Conservation (phyloP, 2,329 filamentous ascomycete genomes). For the Ophiostoma perfectum region DNA sequence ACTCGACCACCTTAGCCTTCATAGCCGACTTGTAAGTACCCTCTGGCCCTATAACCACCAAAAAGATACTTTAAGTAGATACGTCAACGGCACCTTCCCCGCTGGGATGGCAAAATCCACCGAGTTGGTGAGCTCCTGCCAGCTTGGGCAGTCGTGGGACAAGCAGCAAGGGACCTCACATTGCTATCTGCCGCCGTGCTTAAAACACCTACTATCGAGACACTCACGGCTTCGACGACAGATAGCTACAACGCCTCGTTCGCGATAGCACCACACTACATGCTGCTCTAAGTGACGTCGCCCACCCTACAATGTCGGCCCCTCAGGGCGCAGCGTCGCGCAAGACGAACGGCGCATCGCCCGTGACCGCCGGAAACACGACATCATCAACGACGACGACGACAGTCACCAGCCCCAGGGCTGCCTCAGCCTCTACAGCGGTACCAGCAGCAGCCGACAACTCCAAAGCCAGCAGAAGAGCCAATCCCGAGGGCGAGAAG, state of each 20-base stretch:
- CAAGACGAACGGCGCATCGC: conserved; percentile 49
- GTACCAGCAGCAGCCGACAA: neutral
- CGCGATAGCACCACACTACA: neutral
- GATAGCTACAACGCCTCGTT: neutral
- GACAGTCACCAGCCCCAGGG: neutral
- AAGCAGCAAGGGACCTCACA: too few relatives aligned
- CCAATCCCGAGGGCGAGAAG: conserved; percentile 61
- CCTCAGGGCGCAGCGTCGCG: conserved; percentile 32
- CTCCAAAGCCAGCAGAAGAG: neutral
- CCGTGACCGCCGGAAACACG: conserved; percentile 30
- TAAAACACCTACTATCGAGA: too few relatives aligned
- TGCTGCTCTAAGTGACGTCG: neutral
- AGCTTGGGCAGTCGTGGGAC: too few relatives aligned
- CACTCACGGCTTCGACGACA: too few relatives aligned
- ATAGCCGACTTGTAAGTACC: too few relatives aligned
- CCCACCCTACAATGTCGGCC: conserved; percentile 21
- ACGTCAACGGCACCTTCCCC: too few relatives aligned
- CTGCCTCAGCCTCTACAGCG: neutral
- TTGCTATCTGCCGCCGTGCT: too few relatives aligned
- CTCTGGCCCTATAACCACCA: too few relatives aligned
- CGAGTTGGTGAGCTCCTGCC: too few relatives aligned
- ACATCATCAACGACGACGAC: neutral
- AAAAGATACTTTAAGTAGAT: too few relatives aligned
- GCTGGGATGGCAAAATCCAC: too few relatives aligned
- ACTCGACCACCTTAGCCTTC: too few relatives aligned